Evolutionary conservation across 352 stramenopile genomes (phyloP).

Genomic region (Globisporangium ultimum): DNA sequence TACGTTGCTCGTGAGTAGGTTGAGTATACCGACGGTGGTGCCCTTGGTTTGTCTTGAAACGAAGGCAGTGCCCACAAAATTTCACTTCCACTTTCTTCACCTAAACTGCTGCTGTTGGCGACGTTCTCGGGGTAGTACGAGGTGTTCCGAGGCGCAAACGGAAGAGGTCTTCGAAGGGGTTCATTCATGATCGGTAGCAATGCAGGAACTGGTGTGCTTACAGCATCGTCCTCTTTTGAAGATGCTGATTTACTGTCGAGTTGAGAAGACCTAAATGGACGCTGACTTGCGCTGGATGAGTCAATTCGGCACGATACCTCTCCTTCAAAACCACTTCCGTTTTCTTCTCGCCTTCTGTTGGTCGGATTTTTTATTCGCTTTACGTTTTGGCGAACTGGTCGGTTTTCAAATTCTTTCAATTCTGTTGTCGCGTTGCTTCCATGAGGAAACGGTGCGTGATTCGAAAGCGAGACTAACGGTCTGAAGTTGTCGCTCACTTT

Average conservation of each 20-base stretch:
- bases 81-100: conserved; percentile 12
- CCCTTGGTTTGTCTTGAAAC: conserved; percentile 14
- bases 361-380: conserved; percentile 54
- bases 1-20: conserved; percentile 25
- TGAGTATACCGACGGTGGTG: conserved; percentile 5
- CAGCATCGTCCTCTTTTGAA: neutral
- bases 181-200: neutral
- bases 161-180: conserved; percentile 9
- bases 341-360: conserved; percentile 45
- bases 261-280: neutral
- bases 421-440: conserved; percentile 14
- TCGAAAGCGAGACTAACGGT: conserved; percentile 31
- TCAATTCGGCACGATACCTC: conserved; percentile 61
- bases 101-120: neutral
- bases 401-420: conserved; percentile 47
- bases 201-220: neutral
- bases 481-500: conserved; percentile 82
- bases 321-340: conserved; percentile 65
- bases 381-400: conserved; percentile 28
- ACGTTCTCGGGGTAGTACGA: neutral
- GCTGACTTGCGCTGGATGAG: conserved; percentile 13
- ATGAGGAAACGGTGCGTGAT: conserved; percentile 1
- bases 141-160: conserved; percentile 4
- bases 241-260: neutral
- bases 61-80: conserved; percentile 9